Base-by-base conservation (phyloP, 805 yeast species). In the Ogataea pignaliae region DNA sequence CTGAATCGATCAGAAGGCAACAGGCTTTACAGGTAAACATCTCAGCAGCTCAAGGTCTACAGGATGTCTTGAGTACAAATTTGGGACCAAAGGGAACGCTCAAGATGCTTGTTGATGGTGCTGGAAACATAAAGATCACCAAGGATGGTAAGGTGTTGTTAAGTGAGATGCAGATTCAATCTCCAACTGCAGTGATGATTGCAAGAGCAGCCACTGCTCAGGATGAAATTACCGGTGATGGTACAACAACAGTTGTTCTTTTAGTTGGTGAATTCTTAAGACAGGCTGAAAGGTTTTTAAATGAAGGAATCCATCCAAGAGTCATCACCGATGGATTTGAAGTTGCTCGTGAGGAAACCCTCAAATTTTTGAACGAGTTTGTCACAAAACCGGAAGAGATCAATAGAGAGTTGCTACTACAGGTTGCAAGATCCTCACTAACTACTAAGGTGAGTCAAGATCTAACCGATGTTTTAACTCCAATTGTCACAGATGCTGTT, bases 171-270 rank as follows among this genome's bases (percentile, higher is more conserved):
- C 99, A 93, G 69, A 91, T 91, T 66, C 93, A 86, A 63, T 82
- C 85, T 50, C 95, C 95, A 10, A 86, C 95, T 3, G 95, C 95
- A 0, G 86, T 85, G 31, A 80, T 85, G 86, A 85, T 85, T 68
- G 96, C 99, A 3, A 78, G 98, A 53, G 99, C 98, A 12, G 99
- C 99, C 40, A 81, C 96, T 37, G 97, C 99, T 0, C 99, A 93
- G 68, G 99, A 93, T 65, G 99, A 93, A 66, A 88, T 93, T 61
- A 87, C 98, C n/a, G 99, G 99, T 40, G 99, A 93, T 67, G 99
- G 99, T 52, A 93, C 99, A 43, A 91, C 98, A 6, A 85, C 97
- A 2, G 99, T 93, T 43, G 91, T 90, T 37, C 73, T 95, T 50
- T 75, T 90, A 43, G 99, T 93, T 36, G 99, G 99, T 44, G 97